Conservation (phyloP, 75 land plant genomes). For the Cryptomeria japonica region DNA sequence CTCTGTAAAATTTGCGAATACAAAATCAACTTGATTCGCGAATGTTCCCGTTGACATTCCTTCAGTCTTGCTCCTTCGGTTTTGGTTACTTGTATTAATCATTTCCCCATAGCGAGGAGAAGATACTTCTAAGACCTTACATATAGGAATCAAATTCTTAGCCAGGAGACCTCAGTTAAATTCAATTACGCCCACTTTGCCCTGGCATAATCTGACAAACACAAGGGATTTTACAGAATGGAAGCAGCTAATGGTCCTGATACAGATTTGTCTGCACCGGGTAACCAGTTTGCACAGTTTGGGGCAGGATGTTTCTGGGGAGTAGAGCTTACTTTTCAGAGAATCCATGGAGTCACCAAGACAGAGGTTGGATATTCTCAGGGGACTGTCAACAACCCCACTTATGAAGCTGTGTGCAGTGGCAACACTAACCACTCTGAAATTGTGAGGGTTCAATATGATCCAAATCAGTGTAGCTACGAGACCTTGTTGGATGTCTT, state of each 20-base stretch:
- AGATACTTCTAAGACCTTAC: too few species aligned
- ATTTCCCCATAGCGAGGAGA: too few species aligned
- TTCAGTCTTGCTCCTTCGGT: too few species aligned
- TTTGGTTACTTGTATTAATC: too few species aligned
- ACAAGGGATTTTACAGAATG: background rate
- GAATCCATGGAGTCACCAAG: conserved; percentile 49
- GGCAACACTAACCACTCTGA: conserved; percentile 48
- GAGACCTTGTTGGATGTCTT: conserved; percentile 42
- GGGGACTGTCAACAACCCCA: conserved; percentile 49
- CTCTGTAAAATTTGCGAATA: too few species aligned
- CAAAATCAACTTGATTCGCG: too few species aligned
- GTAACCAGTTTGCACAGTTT: conserved; percentile 60
- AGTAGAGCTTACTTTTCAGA: conserved; percentile 68
- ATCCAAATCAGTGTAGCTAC: conserved; percentile 49
- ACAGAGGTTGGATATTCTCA: conserved; percentile 78
- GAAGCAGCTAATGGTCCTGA: conserved; percentile 53
- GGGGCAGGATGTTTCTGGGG: conserved; percentile 86
- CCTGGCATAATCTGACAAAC: too few species aligned
- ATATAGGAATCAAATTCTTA: too few species aligned
- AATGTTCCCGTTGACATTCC: too few species aligned
- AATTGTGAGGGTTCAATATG: conserved; percentile 66
- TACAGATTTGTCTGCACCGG: conserved; percentile 40
- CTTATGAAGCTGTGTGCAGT: conserved; percentile 49
- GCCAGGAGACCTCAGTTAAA: background rate
- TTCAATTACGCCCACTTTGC: background rate